Percentiles rank a stretch among this genome's conserved stretches.
Conservation (phyloP, 768 basidiomycete species). For the Pleurotus giganteus region DNA sequence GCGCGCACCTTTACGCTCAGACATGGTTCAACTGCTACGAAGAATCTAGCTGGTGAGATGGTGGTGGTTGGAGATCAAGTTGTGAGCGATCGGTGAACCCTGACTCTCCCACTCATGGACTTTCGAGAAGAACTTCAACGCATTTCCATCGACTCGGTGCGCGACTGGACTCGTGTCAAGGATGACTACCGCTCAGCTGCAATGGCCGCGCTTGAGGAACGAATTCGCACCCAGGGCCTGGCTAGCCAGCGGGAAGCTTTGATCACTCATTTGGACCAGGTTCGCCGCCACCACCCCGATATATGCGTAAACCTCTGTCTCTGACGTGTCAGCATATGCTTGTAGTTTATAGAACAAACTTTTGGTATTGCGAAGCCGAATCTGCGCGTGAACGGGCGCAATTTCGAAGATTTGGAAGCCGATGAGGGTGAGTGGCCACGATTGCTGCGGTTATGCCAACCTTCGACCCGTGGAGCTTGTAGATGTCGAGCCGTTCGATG, state of each 20-base stretch:
- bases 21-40: constrained; percentile 45
- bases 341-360: constrained; percentile 59
- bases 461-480: constrained; percentile 3
- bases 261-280: constrained; percentile 50
- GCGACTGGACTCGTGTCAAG: constrained; percentile 66
- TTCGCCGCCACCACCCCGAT: constrained; percentile 18
- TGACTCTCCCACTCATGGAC: constrained; percentile 27
- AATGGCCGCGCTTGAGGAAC: constrained; percentile 42
- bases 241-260: constrained; percentile 44
- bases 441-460: neutral
- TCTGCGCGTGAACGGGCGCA: constrained; percentile 77
- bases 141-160: constrained; percentile 61
- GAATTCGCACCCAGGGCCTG: constrained; percentile 38
- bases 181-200: constrained; percentile 48
- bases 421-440: constrained; percentile 47
- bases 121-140: constrained; percentile 40
- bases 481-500: constrained; percentile 83
- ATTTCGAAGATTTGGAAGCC: constrained; percentile 61
- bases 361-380: constrained; percentile 68
- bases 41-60: constrained; percentile 8
- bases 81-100: neutral
- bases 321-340: constrained; percentile 8
- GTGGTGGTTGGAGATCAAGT: constrained; percentile 2
- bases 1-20: constrained; percentile 73
- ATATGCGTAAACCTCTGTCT: neutral